These are phyloP conservation scores for Fusarium secorum DNA, from an alignment of 2,329 filamentous ascomycete species.

Conservation along the genomic window DNA sequence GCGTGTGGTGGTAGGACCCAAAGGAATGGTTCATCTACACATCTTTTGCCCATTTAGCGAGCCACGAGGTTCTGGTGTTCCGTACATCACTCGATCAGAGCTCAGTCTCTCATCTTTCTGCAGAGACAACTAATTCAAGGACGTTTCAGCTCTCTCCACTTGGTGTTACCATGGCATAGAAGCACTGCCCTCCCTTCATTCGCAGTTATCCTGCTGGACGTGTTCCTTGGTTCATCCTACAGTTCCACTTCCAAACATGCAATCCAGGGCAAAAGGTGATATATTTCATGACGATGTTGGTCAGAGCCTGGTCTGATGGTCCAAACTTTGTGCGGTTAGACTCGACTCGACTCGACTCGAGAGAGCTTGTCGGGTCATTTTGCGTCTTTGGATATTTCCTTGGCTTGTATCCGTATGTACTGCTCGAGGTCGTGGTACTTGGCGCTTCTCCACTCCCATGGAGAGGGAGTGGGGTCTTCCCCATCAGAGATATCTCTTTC, in stretches of 20 bases:
- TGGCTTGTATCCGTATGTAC: background rate
- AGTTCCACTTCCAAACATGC: background rate
- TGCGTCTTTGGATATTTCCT: conserved; percentile 8
- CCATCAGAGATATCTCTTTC: conserved; percentile 17
- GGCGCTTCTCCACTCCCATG: conserved; percentile 20
- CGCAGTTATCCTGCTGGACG: background rate
- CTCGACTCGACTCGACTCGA: background rate
- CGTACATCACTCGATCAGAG: background rate
- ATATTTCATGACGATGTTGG: background rate
- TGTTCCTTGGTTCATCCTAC: conserved; percentile 8
- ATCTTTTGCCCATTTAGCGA: background rate
- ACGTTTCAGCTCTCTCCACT: conserved; percentile 27
- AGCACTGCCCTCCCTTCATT: conserved; percentile 11
- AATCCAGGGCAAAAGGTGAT: conserved; percentile 3
- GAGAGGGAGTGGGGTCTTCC: conserved; percentile 23
- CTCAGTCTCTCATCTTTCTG: background rate
- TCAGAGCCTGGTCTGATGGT: conserved; percentile 8
- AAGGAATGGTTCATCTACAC: conserved; percentile 15
- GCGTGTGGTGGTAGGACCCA: background rate
- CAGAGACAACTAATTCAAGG: conserved; percentile 18
- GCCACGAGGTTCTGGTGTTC: conserved; percentile 2
- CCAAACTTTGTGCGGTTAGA: background rate
- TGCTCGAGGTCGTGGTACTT: background rate
- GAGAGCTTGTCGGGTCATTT: conserved; percentile 9
- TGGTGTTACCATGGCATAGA: background rate